Base-by-base conservation (phyloP, 2,329 filamentous ascomycete genomes). In the Cladosporium oxysporum region DNA sequence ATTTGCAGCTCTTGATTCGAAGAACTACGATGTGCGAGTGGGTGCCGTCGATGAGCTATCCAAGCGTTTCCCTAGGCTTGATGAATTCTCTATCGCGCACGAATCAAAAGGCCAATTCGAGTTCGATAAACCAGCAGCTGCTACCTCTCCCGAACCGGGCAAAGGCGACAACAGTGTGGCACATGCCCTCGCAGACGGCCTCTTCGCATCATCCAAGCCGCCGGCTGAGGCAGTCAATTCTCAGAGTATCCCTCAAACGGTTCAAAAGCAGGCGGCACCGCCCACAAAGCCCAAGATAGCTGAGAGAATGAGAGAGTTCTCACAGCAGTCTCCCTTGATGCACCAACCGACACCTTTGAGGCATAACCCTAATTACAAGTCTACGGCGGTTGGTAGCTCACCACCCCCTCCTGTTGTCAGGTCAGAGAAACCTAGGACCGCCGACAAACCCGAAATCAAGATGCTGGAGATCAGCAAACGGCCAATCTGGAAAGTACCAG, bases 71-170 rank as follows among this genome's bases (percentile, higher is more conserved):
- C 95, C 95, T 0, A 93, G 92, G 6, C 83, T 99, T 28, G 93
- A 98, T 73, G 92, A 98, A 71, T 99, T 99, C 75, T 90, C 94
- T 3, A 82, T 99, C 21, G 81, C 97, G 53, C 92, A 96, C 71
- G 93, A 98, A 69, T 87, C 91, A 68, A 91, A 91, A 3, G 81
- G 87, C 67, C 93, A 92, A 67, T 97, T 97, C 72, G 89, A 94
- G 64, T 97, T 97, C 76, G 58, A 58, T 16, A 41, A 26, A 18
- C 58, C 61, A 2, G 60, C 70, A 12, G 41, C 66, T 1, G 59
- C 66, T 1, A 66, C 53, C 66, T 66, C 57, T 6, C 53, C 52
- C 2, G 89, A 72, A 0, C 78, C 82, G 52, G 78, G 81, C 7
- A 82, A 84, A 62, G 77, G 92, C 18, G 87, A 84, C 35, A 86